Base-by-base conservation (phyloP, 306 rosid species). In the barrel medic (Medicago truncatula) region DNA sequence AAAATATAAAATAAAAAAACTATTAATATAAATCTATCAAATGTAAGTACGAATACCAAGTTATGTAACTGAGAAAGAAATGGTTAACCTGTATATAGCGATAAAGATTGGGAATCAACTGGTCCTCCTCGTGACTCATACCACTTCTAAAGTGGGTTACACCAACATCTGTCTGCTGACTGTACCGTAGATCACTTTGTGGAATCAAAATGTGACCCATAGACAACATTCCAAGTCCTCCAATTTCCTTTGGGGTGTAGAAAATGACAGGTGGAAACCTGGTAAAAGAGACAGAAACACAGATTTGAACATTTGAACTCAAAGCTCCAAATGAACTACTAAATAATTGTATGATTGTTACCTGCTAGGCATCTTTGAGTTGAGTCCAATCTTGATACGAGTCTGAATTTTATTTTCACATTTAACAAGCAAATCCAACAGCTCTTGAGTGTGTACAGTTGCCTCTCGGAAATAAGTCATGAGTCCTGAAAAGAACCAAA, bases 121-220 rank as follows among this genome's bases (percentile, higher is more conserved):
- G 99, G 82, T 92, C 99, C 84, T 90, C 97, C 67, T 96, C 99
- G 58, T 96, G 98, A 80, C 98, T 96, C 99, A 96, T 96, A 41
- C 99, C 99, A 88, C 99, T 96, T 84, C 99, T 92, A 65, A 96
- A 96, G 85, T 96, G 99, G 59, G 97, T 96, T 9, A 92, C 98
- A 78, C 99, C 99, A 81, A 96, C 99, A 83, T 96, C 99, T 8
- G 99, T 96, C 85, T 96, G 99, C 79, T 96, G 99, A 82, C 97
- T 96, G 87, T 92, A 90, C 47, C 99, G 89, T 23, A 96, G 98
- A 78, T 96, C 99, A 52, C 98, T 92, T 73, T 96, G 99, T 31
- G 99, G 99, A 74, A 96, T 96, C 92, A 96, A 82, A 74, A 96
- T 96, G 88, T 96, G 99, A 71, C 99, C 99, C 99, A 96, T 96